These are phyloP conservation scores for Aspergillus sp. DNA, from an alignment of 2,329 filamentous ascomycete genomes.

Conservation along the genomic window DNA sequence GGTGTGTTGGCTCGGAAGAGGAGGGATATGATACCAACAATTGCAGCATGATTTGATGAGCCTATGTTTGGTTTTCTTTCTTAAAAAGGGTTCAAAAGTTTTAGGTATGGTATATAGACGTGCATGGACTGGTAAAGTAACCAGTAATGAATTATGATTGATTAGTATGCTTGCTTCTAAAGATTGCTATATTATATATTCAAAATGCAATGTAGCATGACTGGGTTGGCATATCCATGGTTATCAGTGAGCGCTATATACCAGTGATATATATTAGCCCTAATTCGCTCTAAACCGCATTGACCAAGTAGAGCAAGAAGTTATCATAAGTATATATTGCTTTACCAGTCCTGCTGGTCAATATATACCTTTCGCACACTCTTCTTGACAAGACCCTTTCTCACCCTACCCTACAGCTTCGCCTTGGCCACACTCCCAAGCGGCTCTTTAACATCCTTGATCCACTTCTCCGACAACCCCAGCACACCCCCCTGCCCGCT, in stretches of 20 bases:
- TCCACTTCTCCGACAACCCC: background rate
- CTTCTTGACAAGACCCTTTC: too few relatives aligned
- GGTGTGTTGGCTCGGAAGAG: background rate
- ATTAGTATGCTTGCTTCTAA: background rate
- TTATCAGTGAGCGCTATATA: too few relatives aligned
- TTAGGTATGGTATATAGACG: background rate
- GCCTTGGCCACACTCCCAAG: background rate
- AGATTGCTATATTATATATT: background rate
- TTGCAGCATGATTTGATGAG: background rate
- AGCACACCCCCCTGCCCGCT: background rate
- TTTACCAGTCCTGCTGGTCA: too few relatives aligned
- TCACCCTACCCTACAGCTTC: background rate
- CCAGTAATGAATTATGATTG: background rate
- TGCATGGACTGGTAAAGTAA: background rate
- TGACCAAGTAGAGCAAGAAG: too few relatives aligned
- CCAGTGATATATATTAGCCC: too few relatives aligned
- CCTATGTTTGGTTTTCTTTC: conserved; percentile 2
- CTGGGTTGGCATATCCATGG: too few relatives aligned
- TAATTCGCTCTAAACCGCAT: too few relatives aligned
- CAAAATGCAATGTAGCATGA: too few relatives aligned
- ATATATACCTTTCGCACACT: too few relatives aligned
- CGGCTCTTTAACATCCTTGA: background rate
- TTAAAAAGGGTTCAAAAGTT: background rate
- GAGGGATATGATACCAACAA: conserved; percentile 10
- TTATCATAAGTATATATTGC: too few relatives aligned